Conservation (phyloP, 176 grass and related monocot species). For the Saccharum officinarum region DNA sequence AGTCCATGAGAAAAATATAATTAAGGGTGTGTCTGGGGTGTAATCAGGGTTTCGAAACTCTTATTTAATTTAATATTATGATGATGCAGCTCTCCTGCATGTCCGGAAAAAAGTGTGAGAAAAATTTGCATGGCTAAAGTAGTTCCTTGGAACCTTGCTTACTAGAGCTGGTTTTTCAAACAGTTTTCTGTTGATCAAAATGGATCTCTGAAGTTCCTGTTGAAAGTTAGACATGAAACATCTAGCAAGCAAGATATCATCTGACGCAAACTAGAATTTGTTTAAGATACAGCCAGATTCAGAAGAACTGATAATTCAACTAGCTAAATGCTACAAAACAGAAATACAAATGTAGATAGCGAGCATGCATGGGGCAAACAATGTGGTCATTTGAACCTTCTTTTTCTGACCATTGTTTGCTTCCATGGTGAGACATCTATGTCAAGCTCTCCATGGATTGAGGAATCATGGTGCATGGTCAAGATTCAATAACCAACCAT, state of each 20-base stretch:
- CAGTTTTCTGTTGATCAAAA: background rate
- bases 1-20: background rate
- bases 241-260: constrained; percentile 14
- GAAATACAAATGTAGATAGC: background rate
- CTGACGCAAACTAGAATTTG: background rate
- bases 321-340: constrained; percentile 23
- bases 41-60: background rate
- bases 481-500: constrained; percentile 53
- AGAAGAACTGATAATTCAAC: constrained; percentile 34
- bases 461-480: constrained; percentile 37
- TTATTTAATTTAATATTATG: background rate
- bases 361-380: constrained; percentile 7
- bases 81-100: background rate
- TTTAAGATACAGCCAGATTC: constrained; percentile 32
- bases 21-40: background rate
- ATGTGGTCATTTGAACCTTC: constrained; percentile 8
- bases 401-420: constrained; percentile 2
- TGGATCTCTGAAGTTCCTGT: background rate
- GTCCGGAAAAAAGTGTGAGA: no score
- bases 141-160: background rate
- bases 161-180: background rate
- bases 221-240: background rate
- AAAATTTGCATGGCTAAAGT: background rate
- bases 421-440: constrained; percentile 7
- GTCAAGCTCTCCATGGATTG: background rate